These are phyloP conservation scores for Botrytis paeoniae DNA, from an alignment of 2,329 filamentous ascomycete genomes.

Conservation along the genomic window DNA sequence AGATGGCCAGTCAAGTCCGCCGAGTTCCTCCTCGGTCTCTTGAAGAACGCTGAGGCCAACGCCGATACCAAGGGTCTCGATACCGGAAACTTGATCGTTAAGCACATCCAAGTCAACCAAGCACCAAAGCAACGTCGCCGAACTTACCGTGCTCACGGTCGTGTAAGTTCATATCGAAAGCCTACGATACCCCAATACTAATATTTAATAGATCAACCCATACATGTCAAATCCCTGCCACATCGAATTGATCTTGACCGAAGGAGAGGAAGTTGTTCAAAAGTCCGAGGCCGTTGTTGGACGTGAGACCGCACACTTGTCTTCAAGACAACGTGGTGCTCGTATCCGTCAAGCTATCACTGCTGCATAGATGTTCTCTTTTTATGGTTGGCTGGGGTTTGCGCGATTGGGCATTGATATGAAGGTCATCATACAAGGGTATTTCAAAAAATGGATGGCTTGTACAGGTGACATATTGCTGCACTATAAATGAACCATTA, in stretches of 20 bases:
- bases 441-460: slow-evolving; percentile 29
- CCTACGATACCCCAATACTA: neutral
- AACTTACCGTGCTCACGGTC: slow-evolving; percentile 99
- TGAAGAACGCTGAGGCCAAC: slow-evolving; percentile 97
- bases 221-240: slow-evolving; percentile 99
- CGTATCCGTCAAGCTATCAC: slow-evolving; percentile 63
- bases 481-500: slow-evolving; percentile 21
- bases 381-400: slow-evolving; percentile 31
- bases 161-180: slow-evolving; percentile 64
- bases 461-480: slow-evolving; percentile 36
- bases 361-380: slow-evolving; percentile 52
- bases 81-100: slow-evolving; percentile 95
- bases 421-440: slow-evolving; percentile 26
- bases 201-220: slow-evolving; percentile 79
- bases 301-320: slow-evolving; percentile 63
- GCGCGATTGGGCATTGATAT: slow-evolving; percentile 29
- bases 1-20: slow-evolving; percentile 99
- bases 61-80: slow-evolving; percentile 96
- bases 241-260: slow-evolving; percentile 99
- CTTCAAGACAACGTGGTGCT: slow-evolving; percentile 85
- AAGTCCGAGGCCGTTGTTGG: slow-evolving; percentile 72
- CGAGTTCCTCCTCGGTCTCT: slow-evolving; percentile 93
- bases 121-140: slow-evolving; percentile 98
- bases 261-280: slow-evolving; percentile 92
- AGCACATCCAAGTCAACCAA: slow-evolving; percentile 99